phyloP scores from a whole-genome alignment of 495 filamentous ascomycete species.

The Penicillium canescens region DNA sequence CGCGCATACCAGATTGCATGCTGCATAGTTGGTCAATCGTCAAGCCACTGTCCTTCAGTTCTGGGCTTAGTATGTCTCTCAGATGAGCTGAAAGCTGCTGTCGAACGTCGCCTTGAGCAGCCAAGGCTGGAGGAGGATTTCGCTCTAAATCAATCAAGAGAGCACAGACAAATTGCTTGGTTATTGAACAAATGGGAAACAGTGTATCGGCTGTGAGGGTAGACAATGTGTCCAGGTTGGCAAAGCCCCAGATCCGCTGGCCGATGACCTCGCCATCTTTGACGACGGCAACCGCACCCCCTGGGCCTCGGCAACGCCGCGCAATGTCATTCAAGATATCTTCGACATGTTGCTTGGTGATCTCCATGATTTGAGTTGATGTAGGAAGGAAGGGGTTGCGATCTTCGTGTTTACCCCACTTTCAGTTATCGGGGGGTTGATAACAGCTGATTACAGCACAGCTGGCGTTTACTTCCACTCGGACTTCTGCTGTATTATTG shows the following conservation, averaged over 20 bases:
- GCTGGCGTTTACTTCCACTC: no score
- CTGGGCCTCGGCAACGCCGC: constrained; percentile 22
- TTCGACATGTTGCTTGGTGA: constrained; percentile 8
- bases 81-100: constrained; percentile 21
- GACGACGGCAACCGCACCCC: constrained; percentile 30
- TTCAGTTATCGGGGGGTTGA: background rate
- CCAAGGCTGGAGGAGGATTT: constrained; percentile 19
- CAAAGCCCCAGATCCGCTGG: constrained; percentile 34
- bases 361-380: constrained; percentile 8
- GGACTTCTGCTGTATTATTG: no score
- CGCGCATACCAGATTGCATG: constrained; percentile 37
- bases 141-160: constrained; percentile 30
- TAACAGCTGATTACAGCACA: background rate
- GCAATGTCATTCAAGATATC: constrained; percentile 13
- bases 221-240: constrained; percentile 27
- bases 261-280: constrained; percentile 29
- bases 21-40: constrained; percentile 27
- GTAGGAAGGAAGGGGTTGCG: background rate
- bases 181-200: constrained; percentile 39
- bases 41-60: constrained; percentile 17
- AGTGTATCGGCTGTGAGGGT: constrained; percentile 20
- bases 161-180: constrained; percentile 35
- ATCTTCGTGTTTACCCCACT: constrained; percentile 1
- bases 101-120: constrained; percentile 18
- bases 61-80: constrained; percentile 18